Base-by-base conservation (phyloP, 345 rosid genomes). In the Gossypium longicalyx region DNA sequence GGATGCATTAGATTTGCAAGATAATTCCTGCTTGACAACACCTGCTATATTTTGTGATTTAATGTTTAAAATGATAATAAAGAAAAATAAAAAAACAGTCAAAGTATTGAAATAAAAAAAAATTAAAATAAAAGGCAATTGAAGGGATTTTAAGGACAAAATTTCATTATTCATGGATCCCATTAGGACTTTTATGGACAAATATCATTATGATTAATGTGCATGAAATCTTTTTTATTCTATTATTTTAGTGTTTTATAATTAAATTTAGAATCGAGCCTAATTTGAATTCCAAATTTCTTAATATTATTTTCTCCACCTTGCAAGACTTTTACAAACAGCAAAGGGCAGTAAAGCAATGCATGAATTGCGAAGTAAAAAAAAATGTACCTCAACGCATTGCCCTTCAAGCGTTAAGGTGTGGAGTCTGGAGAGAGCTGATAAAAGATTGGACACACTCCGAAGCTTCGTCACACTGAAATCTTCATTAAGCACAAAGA, bases 321-420 rank as follows among this genome's bases (percentile, higher is more conserved):
- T 34, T 4, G 38, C 38, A 34, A 34, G 6, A 34, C 38, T 34
- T 34, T 34, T 34, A 34, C 41, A 44, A 20, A 15, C 49, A 44
- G 4, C 22, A 29, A 34, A 15, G 45, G 64, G 1, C 2, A 60
- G 34, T 12, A 12, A 61, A 12, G 38, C 67, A 29, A 53, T 58
- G 69, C 56, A 56, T 43, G 57, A 19, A 10, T 52, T 53, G 45
- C 56, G 23, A 38, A 45, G n/a, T n/a, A 12, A 34, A 34, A 5
- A 5, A 34, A 5, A 17, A 20, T 16, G 12, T 86, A 91, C 98
- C 98, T 88, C 91, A 9, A 91, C 73, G 51, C 91, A 87, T 27
- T 86, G 88, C 79, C 78, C 82, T 72, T 85, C 86, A 43, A 94
- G 88, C 27, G 85, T 85, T 77, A 91, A 76, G 66, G 71, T 74